Conservation (phyloP, 169 alveolate species). For the Plasmodium malariae region DNA sequence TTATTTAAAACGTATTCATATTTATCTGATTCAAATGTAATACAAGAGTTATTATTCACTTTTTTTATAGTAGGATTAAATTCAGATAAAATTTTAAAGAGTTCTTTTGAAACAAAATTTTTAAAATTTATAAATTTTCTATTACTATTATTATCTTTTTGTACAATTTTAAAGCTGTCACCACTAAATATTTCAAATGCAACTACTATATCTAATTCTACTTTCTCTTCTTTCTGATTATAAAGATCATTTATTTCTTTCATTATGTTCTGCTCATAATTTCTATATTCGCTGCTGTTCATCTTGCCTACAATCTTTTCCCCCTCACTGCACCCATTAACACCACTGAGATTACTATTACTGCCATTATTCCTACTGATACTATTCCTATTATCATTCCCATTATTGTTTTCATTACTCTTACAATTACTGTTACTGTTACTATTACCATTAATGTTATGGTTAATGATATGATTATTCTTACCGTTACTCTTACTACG, state of each 20-base stretch:
- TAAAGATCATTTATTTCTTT: conserved; percentile 31
- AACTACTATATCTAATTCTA: conserved; percentile 54
- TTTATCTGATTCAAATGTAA: conserved; percentile 77
- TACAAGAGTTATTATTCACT: conserved; percentile 62
- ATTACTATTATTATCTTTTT: conserved; percentile 62
- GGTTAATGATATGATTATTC: neutral
- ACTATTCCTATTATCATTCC: neutral
- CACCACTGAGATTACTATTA: neutral
- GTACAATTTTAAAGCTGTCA: conserved; percentile 61
- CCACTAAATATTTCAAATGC: conserved; percentile 65
- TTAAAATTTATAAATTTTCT: conserved; percentile 48
- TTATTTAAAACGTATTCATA: conserved; percentile 78
- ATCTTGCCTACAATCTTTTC: conserved; percentile 15
- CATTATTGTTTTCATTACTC: neutral
- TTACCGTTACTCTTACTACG: neutral
- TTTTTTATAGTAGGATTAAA: conserved; percentile 38
- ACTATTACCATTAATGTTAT: neutral
- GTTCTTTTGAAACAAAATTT: conserved; percentile 64
- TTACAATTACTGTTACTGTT: neutral
- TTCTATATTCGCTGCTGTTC: conserved; percentile 51
- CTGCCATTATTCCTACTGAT: neutral
- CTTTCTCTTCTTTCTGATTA: conserved; percentile 35
- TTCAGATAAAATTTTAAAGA: conserved; percentile 64
- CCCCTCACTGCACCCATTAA: neutral
- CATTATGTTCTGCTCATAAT: conserved; percentile 25